Percentiles rank a stretch among this genome's conserved stretches.
Conservation (phyloP, 2,329 filamentous ascomycete species). For the Stagonosporopsis chrysanthemi region DNA sequence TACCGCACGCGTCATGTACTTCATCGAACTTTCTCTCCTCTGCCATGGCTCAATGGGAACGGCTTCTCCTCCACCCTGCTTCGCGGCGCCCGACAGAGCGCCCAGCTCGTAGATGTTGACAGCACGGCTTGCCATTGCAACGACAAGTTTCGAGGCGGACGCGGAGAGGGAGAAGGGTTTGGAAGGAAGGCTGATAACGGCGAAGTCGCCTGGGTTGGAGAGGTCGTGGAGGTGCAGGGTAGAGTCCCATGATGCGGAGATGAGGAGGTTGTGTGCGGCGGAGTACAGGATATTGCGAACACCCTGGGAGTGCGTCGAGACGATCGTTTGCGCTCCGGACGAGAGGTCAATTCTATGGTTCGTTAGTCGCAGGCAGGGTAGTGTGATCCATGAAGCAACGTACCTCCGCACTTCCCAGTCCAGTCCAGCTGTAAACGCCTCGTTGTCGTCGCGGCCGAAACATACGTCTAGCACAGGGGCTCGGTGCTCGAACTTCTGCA, state of each 20-base stretch:
- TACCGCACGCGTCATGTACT: slow-evolving; percentile 93
- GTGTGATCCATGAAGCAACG: slow-evolving; percentile 24
- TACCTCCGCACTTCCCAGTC: slow-evolving; percentile 86
- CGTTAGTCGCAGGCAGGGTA: background rate
- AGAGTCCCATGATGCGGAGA: slow-evolving; percentile 93
- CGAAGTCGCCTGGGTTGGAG: slow-evolving; percentile 61
- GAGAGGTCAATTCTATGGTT: slow-evolving; percentile 70
- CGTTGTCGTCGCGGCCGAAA: slow-evolving; percentile 82
- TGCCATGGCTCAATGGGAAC: slow-evolving; percentile 82
- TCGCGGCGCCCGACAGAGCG: slow-evolving; percentile 60
- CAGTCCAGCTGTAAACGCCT: slow-evolving; percentile 85
- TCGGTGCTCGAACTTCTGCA: slow-evolving; percentile 79
- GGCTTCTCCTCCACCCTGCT: slow-evolving; percentile 26
- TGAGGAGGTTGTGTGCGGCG: slow-evolving; percentile 74
- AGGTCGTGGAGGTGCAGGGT: slow-evolving; percentile 85
- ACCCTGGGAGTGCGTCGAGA: slow-evolving; percentile 80
- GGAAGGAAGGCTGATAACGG: slow-evolving; percentile 74
- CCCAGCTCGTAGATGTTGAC: slow-evolving; percentile 93
- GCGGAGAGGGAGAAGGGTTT: slow-evolving; percentile 87
- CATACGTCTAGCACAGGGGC: slow-evolving; percentile 91
- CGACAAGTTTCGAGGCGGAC: slow-evolving; percentile 85
- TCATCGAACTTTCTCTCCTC: slow-evolving; percentile 88
- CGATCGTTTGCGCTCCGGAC: slow-evolving; percentile 73
- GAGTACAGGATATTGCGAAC: slow-evolving; percentile 88
- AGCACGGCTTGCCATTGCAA: slow-evolving; percentile 94